A percentile compares a stretch with the other conserved stretches of the same genome.
These are phyloP conservation scores for Sodiomyces alkalinus DNA, from an alignment of 2,329 filamentous ascomycete species.

Conservation along the genomic window DNA sequence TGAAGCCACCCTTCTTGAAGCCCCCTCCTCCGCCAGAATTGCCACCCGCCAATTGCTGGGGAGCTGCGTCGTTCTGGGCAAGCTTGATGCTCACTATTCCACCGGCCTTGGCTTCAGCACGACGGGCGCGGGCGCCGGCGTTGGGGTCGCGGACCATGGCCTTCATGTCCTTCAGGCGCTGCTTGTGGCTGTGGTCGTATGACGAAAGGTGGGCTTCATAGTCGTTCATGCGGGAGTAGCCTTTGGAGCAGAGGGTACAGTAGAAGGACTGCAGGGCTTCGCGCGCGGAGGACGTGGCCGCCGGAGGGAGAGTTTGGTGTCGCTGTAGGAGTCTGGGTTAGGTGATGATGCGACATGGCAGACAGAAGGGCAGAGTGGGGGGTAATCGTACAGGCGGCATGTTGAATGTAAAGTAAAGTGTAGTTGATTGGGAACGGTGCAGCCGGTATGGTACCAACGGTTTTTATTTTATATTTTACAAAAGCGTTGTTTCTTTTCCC, in stretches of 20 bases:
- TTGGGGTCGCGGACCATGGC: slow-evolving; percentile 61
- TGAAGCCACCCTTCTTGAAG: slow-evolving; percentile 58
- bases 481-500: too few species aligned
- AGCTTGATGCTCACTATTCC: slow-evolving; percentile 55
- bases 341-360: not conserved
- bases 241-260: slow-evolving; percentile 80
- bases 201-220: slow-evolving; percentile 88
- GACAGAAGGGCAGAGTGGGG: not conserved
- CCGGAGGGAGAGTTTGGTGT: slow-evolving; percentile 41
- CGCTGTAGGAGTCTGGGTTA: slow-evolving; percentile 19
- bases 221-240: slow-evolving; percentile 88
- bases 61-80: slow-evolving; percentile 9
- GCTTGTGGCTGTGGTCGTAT: slow-evolving; percentile 92
- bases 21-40: slow-evolving; percentile 20
- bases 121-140: slow-evolving; percentile 48
- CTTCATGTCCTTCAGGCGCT: slow-evolving; percentile 79
- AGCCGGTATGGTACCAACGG: too few species aligned
- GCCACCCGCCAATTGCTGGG: not conserved
- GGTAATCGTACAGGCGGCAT: slow-evolving; percentile 1
- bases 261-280: slow-evolving; percentile 70
- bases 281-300: slow-evolving; percentile 49
- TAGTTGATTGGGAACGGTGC: too few species aligned
- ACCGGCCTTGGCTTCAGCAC: slow-evolving; percentile 55
- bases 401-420: too few species aligned
- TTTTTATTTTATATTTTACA: too few species aligned